phyloP scores from a whole-genome alignment of 345 rosid genomes.

The Eucalyptus pauciflora region DNA sequence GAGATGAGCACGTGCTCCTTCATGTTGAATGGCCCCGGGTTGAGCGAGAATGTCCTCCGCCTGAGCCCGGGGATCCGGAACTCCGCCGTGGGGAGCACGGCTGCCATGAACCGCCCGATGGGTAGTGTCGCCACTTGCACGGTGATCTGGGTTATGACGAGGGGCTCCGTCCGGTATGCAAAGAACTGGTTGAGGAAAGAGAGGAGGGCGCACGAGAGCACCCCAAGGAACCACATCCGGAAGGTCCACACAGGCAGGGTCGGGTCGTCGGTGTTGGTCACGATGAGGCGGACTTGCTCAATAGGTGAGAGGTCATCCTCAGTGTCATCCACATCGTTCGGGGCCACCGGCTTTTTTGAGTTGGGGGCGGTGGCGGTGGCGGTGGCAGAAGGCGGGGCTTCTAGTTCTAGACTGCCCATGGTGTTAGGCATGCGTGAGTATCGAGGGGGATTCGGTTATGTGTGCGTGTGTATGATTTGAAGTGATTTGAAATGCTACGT shows the following conservation, averaged over 20 bases:
- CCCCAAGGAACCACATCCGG: conserved; percentile 12
- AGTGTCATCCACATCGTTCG: not conserved
- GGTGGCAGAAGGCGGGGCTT: conserved; percentile 1
- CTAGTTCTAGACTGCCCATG: conserved; percentile 8
- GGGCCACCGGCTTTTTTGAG: not conserved
- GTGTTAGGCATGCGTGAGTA: not conserved
- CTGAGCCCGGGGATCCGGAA: not conserved
- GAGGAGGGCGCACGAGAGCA: conserved; percentile 1
- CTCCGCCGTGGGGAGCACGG: not conserved
- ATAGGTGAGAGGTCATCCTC: conserved; percentile 53
- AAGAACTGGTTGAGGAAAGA: conserved; percentile 14
- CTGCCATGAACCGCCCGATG: conserved; percentile 5
- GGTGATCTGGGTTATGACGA: not conserved
- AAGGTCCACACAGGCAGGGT: conserved; percentile 73
- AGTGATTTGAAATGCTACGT: not conserved
- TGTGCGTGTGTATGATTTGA: not conserved
- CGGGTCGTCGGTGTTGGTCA: conserved; percentile 64
- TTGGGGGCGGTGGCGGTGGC: conserved; percentile 2
- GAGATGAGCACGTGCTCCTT: conserved; percentile 6
- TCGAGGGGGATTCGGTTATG: not conserved
- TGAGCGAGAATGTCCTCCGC: not conserved
- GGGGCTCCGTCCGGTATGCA: conserved; percentile 2
- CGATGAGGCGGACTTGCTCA: conserved; percentile 73
- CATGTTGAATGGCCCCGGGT: conserved; percentile 5
- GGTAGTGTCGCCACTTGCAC: conserved; percentile 1